Base-by-base conservation (phyloP, 805 yeast genomes). In the Yamadazyma insecticola region DNA sequence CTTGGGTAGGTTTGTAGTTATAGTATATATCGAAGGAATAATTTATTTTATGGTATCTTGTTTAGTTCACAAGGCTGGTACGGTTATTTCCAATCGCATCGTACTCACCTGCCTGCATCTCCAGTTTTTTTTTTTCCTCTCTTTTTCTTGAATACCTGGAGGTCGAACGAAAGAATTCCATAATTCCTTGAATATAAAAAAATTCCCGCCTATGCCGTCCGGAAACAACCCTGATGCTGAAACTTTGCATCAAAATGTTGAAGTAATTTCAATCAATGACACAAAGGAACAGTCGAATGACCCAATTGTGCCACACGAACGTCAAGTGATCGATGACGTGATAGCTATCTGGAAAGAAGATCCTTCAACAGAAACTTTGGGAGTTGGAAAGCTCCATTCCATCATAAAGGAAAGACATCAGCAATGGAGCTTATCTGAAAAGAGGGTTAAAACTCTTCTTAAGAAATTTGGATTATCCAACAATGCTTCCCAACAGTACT, bases 291-390 rank as follows among this genome's bases (percentile, higher is more conserved):
- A 39, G 7, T 35, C 40, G 8, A 37, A 40, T 3, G 50, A 44
- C n/a, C 53, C 55, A 1, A 29, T 60, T 4, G 58, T 60, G n/a
- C 87, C 87, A 3, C 70, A 69, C 32, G 76, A 71, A 29, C 59
- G 81, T 25, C 76, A 77, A 50, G 60, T 80, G 8, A 73, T 78
- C 19, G 76, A 74, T 32, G 72, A 69, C 21, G 76, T 81, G n/a
- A 70, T 80, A 24, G 59, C 64, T 5, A 52, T 81, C 7, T 83
- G 92, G 90, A 76, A 74, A 41, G 67, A 68, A 31, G 86, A 81
- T 43, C 78, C 85, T 2, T 55, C 67, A 2, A 70, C 77, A 16
- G 88, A 81, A 47, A 58, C 70, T 8, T 49, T 78, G 13, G 79
- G 82, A 1, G 55, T 71, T 7, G 61, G 66, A 9, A 75, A 77